Conservation (phyloP, 129 eudicot genomes). For the Pulicaria dysenterica region DNA sequence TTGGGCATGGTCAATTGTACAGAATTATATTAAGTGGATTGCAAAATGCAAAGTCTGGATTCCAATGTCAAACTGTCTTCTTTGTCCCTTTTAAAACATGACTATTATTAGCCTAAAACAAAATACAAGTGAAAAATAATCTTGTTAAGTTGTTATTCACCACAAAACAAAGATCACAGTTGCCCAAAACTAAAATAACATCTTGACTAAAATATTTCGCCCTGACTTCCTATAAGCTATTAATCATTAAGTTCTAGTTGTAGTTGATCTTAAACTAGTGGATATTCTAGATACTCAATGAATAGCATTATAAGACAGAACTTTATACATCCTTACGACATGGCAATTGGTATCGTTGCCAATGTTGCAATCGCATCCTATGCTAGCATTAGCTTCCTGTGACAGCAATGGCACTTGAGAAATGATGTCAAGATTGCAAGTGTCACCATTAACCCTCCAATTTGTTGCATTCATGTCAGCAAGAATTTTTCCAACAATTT, state of each 20-base stretch:
- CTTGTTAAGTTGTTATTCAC: background rate
- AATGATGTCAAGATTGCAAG: constrained; percentile 60
- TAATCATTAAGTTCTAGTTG: too few species aligned
- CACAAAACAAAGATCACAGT: background rate
- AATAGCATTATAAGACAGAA: constrained; percentile 32
- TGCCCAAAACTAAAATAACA: background rate
- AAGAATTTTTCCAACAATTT: constrained; percentile 57
- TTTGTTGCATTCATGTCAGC: constrained; percentile 67
- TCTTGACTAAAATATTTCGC: too few species aligned
- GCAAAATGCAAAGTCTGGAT: constrained; percentile 11
- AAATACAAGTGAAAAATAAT: background rate
- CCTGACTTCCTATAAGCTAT: too few species aligned
- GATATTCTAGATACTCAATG: background rate
- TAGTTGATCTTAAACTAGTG: too few species aligned
- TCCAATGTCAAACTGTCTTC: constrained; percentile 21
- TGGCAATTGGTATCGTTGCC: constrained; percentile 60
- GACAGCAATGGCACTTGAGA: constrained; percentile 39
- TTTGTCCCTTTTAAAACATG: background rate
- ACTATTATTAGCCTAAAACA: too few species aligned
- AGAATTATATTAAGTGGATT: background rate
- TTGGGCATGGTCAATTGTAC: background rate
- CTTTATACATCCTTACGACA: constrained; percentile 66
- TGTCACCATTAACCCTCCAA: constrained; percentile 66
- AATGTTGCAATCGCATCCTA: constrained; percentile 67
- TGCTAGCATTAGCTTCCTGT: constrained; percentile 46